These are phyloP conservation scores for Dactylellina parvicollis DNA, from an alignment of 2,329 filamentous ascomycete species.

Conservation along the genomic window DNA sequence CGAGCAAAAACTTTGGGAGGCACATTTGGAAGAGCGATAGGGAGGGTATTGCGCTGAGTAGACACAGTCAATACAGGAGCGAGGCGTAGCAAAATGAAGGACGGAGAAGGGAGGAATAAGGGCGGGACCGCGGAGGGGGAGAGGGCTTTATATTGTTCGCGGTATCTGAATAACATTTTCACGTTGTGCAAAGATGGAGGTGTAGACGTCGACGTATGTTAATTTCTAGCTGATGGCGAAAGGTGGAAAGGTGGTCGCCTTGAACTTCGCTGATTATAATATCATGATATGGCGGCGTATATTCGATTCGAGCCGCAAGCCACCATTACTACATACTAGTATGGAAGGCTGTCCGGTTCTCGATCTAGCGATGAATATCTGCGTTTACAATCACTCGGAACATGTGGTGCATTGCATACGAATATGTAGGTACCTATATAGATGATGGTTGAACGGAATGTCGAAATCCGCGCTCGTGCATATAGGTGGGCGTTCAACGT, in stretches of 20 bases:
- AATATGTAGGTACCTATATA: background rate
- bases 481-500: background rate
- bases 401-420: background rate
- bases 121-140: constrained; percentile 6
- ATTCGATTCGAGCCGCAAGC: background rate
- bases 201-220: too few species aligned
- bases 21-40: constrained; percentile 24
- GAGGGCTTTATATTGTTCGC: constrained; percentile 26
- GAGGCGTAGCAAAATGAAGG: constrained; percentile 1
- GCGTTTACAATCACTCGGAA: background rate
- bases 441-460: background rate
- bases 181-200: too few species aligned
- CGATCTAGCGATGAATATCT: background rate
- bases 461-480: constrained; percentile 17
- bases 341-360: background rate
- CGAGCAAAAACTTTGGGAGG: constrained; percentile 12
- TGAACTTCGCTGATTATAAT: background rate
- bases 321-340: too few species aligned
- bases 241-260: background rate
- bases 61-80: background rate
- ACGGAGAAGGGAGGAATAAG: constrained; percentile 2
- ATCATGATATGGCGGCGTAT: background rate
- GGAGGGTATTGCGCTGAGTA: constrained; percentile 19
- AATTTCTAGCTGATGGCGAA: too few species aligned
- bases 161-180: too few species aligned